Evolutionary conservation across 2,329 filamentous ascomycete genomes (phyloP), one percentile per base, ranked within the genome.

Genomic region (Monosporascus sp.): DNA sequence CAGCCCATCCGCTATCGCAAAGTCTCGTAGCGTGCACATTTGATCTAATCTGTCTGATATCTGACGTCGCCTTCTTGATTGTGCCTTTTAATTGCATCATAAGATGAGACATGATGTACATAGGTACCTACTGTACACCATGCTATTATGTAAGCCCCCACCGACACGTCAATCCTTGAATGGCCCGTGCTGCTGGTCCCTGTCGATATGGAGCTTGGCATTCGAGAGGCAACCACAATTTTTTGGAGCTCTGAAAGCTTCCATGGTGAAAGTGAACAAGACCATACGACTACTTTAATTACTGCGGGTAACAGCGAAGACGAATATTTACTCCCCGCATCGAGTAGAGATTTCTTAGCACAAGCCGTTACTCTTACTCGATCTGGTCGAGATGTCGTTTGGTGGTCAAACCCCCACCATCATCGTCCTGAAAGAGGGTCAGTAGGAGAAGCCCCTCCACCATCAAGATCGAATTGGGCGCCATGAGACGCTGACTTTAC

Each of bases 371-470:
- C 25, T 46, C 38, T 49, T 20, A 24, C 18, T 50, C 22, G 18
- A n/a, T 35, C 44, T 44, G 47, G 27, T 31, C 69, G 79, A 67
- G 63, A 96, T 97, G 92, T 95, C 92, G 72, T 97, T 97, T 79
- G 90, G 90, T 77, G 92, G 92, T 72, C 93, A 97, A 77, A 94
- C 93, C 71, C 93, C 93, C 73, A 97, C 93, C 66, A 97, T 97
- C 73, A 90, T 97, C 75, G 92, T 97, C 79, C 85, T 97, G 70
- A 95, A 94, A 79, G 93, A 97, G 81, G 92, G 92, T 95, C 71
- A 72, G 87, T 80, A 65, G n/a, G 20, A 44, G 22, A 25, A 50
- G 48, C 63, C 62, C 64, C 66, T 60, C 61, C 60, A 50, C 52
- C 46, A 45, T 41, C 48, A 46, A 49, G 48, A 58, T 14, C 22